phyloP scores from a whole-genome alignment of 148 eudicot genomes.

The Polygonum aviculare region DNA sequence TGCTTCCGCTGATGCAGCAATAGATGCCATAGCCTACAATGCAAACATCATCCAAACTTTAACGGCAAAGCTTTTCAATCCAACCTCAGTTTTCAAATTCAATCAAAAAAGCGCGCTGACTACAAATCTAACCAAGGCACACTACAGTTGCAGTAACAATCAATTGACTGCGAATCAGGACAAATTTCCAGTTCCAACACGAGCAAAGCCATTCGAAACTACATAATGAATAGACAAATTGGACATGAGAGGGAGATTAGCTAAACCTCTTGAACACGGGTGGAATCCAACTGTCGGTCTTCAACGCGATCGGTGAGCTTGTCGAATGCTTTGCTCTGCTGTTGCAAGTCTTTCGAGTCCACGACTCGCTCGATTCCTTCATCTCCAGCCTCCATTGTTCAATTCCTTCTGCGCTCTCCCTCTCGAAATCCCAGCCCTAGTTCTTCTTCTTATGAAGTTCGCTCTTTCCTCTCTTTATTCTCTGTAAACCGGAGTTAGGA shows the following conservation, averaged over 20 bases:
- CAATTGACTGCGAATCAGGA: background rate
- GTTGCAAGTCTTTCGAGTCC: slow-evolving; percentile 87
- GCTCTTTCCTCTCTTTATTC: too few relatives aligned
- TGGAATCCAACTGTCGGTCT: slow-evolving; percentile 92
- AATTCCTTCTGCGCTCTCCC: slow-evolving; percentile 7
- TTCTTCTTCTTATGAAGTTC: background rate
- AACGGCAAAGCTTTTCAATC: background rate
- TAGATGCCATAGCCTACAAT: slow-evolving; percentile 87
- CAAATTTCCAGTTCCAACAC: background rate
- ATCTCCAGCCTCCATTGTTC: slow-evolving; percentile 50
- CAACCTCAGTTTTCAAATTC: background rate
- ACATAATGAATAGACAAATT: background rate
- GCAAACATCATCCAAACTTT: background rate
- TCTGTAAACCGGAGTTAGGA: background rate
- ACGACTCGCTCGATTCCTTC: slow-evolving; percentile 49
- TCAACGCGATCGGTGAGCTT: slow-evolving; percentile 95
- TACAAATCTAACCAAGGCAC: background rate
- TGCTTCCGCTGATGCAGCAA: slow-evolving; percentile 83
- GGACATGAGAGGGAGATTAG: background rate
- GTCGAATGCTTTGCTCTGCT: slow-evolving; percentile 92
- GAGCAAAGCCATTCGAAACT: background rate
- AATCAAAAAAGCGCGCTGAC: background rate
- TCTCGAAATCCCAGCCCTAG: slow-evolving; percentile 7
- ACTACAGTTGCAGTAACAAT: background rate
- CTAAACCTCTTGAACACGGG: slow-evolving; percentile 77